Percentiles rank a stretch among this genome's conserved stretches.
phyloP scores from a whole-genome alignment of 2,329 filamentous ascomycete species.

The Alternaria sp. region DNA sequence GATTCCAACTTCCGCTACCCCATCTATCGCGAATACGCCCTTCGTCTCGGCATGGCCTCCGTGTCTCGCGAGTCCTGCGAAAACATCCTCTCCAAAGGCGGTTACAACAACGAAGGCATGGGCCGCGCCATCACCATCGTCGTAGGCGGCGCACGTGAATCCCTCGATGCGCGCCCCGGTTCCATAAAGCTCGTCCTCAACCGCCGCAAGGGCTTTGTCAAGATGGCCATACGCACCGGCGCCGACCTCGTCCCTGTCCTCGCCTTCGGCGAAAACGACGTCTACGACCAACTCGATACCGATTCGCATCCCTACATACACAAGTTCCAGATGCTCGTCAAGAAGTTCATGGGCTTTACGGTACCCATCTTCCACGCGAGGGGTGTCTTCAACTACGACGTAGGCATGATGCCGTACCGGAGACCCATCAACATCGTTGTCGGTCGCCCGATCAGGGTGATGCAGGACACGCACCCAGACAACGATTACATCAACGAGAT shows the following conservation, averaged over 20 bases:
- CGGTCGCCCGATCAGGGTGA: conserved; percentile 77
- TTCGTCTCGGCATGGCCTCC: conserved; percentile 83
- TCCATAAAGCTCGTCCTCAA: conserved; percentile 78
- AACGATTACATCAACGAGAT: conserved; percentile 79
- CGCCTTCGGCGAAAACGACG: conserved; percentile 92
- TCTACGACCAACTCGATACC: conserved; percentile 88
- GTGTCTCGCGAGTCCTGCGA: conserved; percentile 92
- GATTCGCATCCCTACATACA: conserved; percentile 79
- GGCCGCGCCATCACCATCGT: conserved; percentile 97
- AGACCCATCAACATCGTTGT: conserved; percentile 88
- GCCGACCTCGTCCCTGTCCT: conserved; percentile 93
- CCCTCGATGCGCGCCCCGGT: conserved; percentile 83
- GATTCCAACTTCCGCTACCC: conserved; percentile 95
- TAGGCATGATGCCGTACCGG: conserved; percentile 93
- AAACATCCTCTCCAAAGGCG: conserved; percentile 82
- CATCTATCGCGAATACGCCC: conserved; percentile 91
- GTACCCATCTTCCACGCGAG: conserved; percentile 88
- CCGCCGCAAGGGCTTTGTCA: conserved; percentile 89
- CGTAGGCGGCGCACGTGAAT: conserved; percentile 89
- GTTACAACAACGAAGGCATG: conserved; percentile 79
- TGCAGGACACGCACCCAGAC: conserved; percentile 68
- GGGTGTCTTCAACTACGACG: conserved; percentile 97
- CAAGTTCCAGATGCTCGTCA: conserved; percentile 80
- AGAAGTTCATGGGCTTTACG: conserved; percentile 89
- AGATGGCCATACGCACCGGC: conserved; percentile 88